Base-by-base conservation (phyloP, 306 rosid genomes). In the Vicia faba region DNA sequence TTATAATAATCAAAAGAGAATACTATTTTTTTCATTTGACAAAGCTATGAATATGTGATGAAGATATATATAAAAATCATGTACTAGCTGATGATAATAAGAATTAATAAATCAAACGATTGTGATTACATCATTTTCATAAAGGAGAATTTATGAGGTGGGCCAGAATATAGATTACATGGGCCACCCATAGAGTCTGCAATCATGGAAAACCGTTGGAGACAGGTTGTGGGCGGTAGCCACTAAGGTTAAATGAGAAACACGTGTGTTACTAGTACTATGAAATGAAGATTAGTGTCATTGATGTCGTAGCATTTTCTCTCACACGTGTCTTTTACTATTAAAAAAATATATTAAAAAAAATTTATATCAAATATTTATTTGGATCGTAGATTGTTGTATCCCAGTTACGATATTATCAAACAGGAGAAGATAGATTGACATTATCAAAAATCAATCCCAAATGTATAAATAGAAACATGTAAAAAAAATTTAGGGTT, bases 281-380 rank as follows among this genome's bases (percentile, higher is more conserved):
- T 25, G 13, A 40, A 0, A 2, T 18, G 13, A 8, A 41, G 70
- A 55, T 82, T 80, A 45, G 86, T 82, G 88, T 79, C 78, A 38
- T 10, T 26, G 75, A 53, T 61, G 61, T 33, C 60, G 72, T 68
- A 48, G 65, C 50, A 15, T 15, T 68, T 23, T 8, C 13, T 60
- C 23, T 73, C 72, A 77, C 79, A 80, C 77, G 74, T 77, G 73
- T 63, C 5, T 54, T n/a, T n/a, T n/a, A n/a, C n/a, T n/a, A n/a
- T n/a, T n/a, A n/a, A n/a, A n/a, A n/a, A n/a, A n/a, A n/a, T n/a
- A n/a, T n/a, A n/a, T n/a, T n/a, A n/a, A n/a, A n/a, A n/a, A n/a
- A n/a, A n/a, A n/a, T n/a, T n/a, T n/a, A n/a, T n/a, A n/a, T n/a
- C n/a, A n/a, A n/a, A n/a, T n/a, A n/a, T n/a, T n/a, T n/a, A n/a